Percentiles rank a stretch among this genome's conserved stretches.
phyloP scores from a whole-genome alignment of 768 basidiomycete genomes.

The Coprinopsis marcescibilis region DNA sequence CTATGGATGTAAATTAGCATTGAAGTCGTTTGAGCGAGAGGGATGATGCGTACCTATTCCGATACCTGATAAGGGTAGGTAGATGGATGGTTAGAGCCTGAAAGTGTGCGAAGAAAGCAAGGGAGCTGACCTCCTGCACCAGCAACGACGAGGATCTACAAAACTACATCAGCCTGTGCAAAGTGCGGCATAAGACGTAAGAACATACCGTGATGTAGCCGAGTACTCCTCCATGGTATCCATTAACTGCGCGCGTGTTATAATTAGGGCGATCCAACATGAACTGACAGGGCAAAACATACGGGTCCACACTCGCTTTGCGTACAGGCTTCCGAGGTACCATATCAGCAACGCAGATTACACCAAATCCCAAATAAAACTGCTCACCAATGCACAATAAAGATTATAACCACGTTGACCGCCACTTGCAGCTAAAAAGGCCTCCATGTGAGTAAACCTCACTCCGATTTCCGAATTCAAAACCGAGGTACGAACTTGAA shows the following conservation, averaged over 20 bases:
- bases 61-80: conserved; percentile 20
- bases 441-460: not conserved
- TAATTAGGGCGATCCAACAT: conserved; percentile 11
- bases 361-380: not conserved
- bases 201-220: conserved; percentile 21
- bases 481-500: conserved; percentile 24
- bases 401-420: conserved; percentile 38
- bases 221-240: conserved; percentile 21
- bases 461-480: not conserved
- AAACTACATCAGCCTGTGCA: not conserved
- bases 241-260: conserved; percentile 21
- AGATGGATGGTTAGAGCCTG: conserved; percentile 21
- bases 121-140: no score
- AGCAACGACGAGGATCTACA: conserved; percentile 23
- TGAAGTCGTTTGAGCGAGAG: not conserved
- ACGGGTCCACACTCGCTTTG: conserved; percentile 43
- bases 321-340: conserved; percentile 33
- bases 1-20: conserved; percentile 12
- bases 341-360: not conserved
- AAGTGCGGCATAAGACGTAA: not conserved
- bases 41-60: conserved; percentile 24
- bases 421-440: conserved; percentile 31
- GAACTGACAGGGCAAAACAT: conserved; percentile 17
- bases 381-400: conserved; percentile 39
- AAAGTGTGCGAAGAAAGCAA: no score